Percentiles rank a stretch among this genome's conserved stretches.
phyloP scores from a whole-genome alignment of 2,329 filamentous ascomycete genomes.

The Calycina marina region DNA sequence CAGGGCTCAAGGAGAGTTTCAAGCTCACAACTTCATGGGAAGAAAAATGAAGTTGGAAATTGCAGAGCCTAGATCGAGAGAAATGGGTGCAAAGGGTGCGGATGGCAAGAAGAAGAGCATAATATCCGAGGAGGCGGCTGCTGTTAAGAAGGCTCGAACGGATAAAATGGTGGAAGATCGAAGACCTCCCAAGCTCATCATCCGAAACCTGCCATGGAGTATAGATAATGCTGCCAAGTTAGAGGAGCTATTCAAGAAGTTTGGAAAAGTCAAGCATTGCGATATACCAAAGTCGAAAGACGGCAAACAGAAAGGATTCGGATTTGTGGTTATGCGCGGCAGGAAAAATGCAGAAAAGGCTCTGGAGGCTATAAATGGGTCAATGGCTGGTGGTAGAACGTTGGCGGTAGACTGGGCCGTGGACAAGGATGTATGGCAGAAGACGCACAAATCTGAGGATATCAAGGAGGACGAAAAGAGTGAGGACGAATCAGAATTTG shows the following conservation, averaged over 20 bases:
- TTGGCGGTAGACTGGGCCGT: conserved; percentile 96
- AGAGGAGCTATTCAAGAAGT: conserved; percentile 64
- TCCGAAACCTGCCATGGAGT: conserved; percentile 92
- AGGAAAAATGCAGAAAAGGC: conserved; percentile 86
- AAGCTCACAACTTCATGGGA: conserved; percentile 64
- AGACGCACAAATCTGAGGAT: conserved; percentile 34
- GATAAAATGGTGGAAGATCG: conserved; percentile 45
- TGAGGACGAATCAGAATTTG: conserved; percentile 20
- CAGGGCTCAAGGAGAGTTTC: conserved; percentile 65
- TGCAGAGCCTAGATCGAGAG: conserved; percentile 71
- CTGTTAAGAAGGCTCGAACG: conserved; percentile 36
- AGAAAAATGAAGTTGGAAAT: conserved; percentile 75
- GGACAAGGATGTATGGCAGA: conserved; percentile 75
- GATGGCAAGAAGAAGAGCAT: conserved; percentile 22
- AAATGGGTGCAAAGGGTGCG: conserved; percentile 35
- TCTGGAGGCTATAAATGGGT: conserved; percentile 74
- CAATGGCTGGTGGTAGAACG: conserved; percentile 71
- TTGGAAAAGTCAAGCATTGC: conserved; percentile 80
- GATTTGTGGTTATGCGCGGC: conserved; percentile 79
- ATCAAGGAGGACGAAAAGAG: conserved; percentile 24
- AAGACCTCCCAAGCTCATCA: conserved; percentile 62
- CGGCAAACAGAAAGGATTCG: conserved; percentile 66
- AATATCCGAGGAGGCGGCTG: conserved; percentile 24
- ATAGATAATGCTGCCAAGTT: conserved; percentile 79
- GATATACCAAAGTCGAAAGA: conserved; percentile 63